phyloP scores from a whole-genome alignment of 352 stramenopile species.

The Phytophthora constricta region DNA sequence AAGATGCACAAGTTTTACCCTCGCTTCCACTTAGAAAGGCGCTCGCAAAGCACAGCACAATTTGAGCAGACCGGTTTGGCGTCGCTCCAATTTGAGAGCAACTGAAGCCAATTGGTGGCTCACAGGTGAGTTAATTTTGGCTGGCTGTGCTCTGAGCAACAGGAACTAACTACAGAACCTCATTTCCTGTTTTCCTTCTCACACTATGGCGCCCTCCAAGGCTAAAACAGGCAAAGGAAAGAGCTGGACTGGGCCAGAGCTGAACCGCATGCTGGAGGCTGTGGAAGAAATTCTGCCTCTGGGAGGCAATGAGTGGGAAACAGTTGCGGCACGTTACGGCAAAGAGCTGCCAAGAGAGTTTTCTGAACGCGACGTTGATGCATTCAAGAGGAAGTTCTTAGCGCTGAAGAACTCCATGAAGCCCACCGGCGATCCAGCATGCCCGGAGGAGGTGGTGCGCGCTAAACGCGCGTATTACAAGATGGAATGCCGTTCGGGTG shows the following conservation, averaged over 20 bases:
- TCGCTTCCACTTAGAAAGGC: not conserved
- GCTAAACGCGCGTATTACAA: not conserved
- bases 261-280: not conserved
- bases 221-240: conserved; percentile 2
- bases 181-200: conserved; percentile 1
- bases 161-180: not conserved
- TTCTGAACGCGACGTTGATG: not conserved
- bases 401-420: not conserved
- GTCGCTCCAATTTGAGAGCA: not conserved
- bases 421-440: not conserved
- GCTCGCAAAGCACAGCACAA: not conserved
- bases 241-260: conserved; percentile 3
- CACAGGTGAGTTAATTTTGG: not conserved
- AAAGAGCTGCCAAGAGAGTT: not conserved
- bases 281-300: not conserved
- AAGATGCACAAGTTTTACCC: not conserved
- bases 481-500: not conserved
- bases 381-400: conserved; percentile 3
- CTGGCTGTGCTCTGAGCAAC: not conserved
- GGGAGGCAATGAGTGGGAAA: not conserved
- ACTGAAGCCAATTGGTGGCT: not conserved
- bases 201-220: not conserved
- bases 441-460: not conserved
- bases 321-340: not conserved
- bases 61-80: not conserved